Evolutionary conservation across 2,329 filamentous ascomycete genomes (phyloP), one percentile per base, ranked within the genome.

Genomic region (Aspergillus sojae): DNA sequence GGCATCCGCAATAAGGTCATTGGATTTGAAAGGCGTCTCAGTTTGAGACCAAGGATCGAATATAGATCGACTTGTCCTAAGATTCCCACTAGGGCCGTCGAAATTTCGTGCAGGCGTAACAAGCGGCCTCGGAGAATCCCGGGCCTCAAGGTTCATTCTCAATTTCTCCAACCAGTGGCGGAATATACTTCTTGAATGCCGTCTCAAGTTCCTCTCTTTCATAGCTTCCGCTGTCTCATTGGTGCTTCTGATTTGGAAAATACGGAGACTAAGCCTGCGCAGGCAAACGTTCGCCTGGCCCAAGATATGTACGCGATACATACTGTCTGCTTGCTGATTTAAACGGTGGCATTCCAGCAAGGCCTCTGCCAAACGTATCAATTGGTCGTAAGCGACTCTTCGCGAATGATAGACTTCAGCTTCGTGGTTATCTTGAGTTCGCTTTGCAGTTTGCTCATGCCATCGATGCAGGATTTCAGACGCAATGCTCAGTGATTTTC

Each of bases 201-300:
- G 84, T 60, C 84, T 80, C 43, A 83, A 78, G 65, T 84, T 86
- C 21, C 86, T 78, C 21, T 83, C 79, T 57, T 79, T 78, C 66
- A 88, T 76, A 7, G 85, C 83, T 41, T 83, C 77, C 0, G 85
- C 85, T 46, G 80, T 86, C 62, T 87, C 82, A 11, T 79, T 73
- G 28, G 80, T 80, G 58, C 82, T 81, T 28, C 79, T 78, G 5
- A 85, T 75, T 46, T 86, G 85, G 75, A 88, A 88, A 2, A 85
- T 76, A 9, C 82, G 82, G 75, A 87, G 84, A 59, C 84, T 86
- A n/a, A 88, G 75, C 68, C 82, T 85, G 70, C 84, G 85, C 62
- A 88, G 75, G 28, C 79, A 80, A 16, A 75, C 76, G 12, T 79
- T 78, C 16, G 85, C 82, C 4, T 81, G 74, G 28, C 80, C 75